Evolutionary conservation across 495 filamentous ascomycete species (phyloP), one percentile per base, ranked within the genome.

Genomic region (Penicillium simplicissimum): DNA sequence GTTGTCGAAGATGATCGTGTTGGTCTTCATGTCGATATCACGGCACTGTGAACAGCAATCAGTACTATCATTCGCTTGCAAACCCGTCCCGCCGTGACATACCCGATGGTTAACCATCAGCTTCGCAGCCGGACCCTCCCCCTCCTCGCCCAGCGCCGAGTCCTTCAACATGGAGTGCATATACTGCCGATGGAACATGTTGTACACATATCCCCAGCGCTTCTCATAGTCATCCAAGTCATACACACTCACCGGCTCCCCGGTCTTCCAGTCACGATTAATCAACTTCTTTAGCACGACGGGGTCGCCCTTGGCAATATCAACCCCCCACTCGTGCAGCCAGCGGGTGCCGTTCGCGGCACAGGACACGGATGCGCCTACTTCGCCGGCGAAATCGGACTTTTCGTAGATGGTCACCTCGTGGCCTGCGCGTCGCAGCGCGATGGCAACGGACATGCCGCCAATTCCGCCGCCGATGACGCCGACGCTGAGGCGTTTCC

Each of bases 381-480:
- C 76, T 59, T 80, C 77, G 0, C 77, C 77, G 8, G 69, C 74
- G 28, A 71, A 80, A 61, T 80, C 76, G 4, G 72, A 66, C 31
- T 68, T 72, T 45, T 80, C 77, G 56, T 80, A 77, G 52, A 77
- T 79, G 14, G 75, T 81, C 14, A 90, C 87, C 4, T 74, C 64
- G 66, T 90, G 87, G 37, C 88, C 88, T n/a, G 86, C 81, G 25
- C 88, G 82, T 11, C 81, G 79, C 28, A 86, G 76, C 10, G 87
- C 76, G 61, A 90, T 88, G 1, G 87, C 85, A 2, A 83, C 82
- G 10, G 83, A 82, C 49, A 92, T 77, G 8, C 89, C 89, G n/a
- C 86, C 86, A 35, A 91, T 84, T 17, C 88, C 88, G 8, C 86
- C 88, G 17, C 88, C 88, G 21, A 89, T 76, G 3, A 91, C 78